phyloP scores from a whole-genome alignment of 371 early-diverging fungal genomes.

The Mortierella sp. region DNA sequence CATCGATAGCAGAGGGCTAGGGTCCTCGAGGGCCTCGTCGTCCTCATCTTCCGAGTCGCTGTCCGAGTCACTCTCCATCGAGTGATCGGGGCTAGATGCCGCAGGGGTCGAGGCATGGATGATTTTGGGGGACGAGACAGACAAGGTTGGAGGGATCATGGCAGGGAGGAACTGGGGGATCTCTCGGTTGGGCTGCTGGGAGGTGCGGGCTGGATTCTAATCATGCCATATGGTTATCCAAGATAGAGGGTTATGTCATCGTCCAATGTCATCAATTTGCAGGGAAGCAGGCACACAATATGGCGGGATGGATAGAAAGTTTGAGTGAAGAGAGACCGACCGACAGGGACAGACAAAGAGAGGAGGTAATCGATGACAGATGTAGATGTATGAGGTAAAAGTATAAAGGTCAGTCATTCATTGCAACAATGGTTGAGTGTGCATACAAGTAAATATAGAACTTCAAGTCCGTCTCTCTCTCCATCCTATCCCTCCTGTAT shows the following conservation, averaged over 20 bases:
- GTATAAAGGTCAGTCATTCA: not conserved
- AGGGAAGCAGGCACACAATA: not conserved
- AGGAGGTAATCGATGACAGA: conserved; percentile 1
- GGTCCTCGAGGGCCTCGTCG: conserved; percentile 61
- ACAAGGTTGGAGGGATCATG: conserved; percentile 32
- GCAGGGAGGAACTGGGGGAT: conserved; percentile 51
- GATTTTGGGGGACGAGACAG: conserved; percentile 48
- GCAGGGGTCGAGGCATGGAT: conserved; percentile 49
- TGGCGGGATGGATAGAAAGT: not conserved
- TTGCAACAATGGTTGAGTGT: conserved; percentile 1
- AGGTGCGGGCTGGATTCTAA: conserved; percentile 27
- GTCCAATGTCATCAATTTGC: not conserved
- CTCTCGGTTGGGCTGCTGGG: conserved; percentile 44
- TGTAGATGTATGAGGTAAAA: not conserved
- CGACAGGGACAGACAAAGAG: not conserved
- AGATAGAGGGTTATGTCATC: conserved; percentile 6
- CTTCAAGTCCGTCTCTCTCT: conserved; percentile 7
- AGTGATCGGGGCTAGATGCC: conserved; percentile 58
- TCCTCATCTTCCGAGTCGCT: conserved; percentile 25
- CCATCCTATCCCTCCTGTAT: not conserved
- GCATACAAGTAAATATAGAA: conserved; percentile 9
- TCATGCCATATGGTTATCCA: not conserved
- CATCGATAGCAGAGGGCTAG: conserved; percentile 61
- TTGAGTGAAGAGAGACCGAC: too few relatives aligned
- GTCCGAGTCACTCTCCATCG: conserved; percentile 57